phyloP scores from a whole-genome alignment of 2,329 filamentous ascomycete genomes.

The Monilinia fructigena region DNA sequence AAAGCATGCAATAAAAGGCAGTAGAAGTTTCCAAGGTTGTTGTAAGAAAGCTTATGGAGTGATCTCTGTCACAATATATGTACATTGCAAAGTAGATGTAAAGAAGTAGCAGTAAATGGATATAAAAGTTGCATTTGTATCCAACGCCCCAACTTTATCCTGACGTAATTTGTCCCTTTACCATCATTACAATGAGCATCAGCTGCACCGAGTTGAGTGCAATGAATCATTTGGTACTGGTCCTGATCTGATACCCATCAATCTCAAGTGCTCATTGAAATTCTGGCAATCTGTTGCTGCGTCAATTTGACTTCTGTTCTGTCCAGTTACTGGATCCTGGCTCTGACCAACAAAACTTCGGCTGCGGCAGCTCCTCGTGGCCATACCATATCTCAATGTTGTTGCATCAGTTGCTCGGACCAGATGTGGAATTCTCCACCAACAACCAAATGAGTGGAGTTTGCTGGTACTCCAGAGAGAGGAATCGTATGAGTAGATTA shows the following conservation, averaged over 20 bases:
- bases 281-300: slow-evolving; percentile 69
- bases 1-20: no score
- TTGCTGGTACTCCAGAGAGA: slow-evolving; percentile 57
- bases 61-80: not conserved
- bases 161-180: not conserved
- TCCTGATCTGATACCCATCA: slow-evolving; percentile 61
- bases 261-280: slow-evolving; percentile 69
- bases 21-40: no score
- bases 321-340: slow-evolving; percentile 57
- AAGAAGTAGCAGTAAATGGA: not conserved
- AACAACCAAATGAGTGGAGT: slow-evolving; percentile 65
- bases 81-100: slow-evolving; percentile 9
- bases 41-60: not conserved
- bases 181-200: slow-evolving; percentile 42
- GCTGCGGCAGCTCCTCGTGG: slow-evolving; percentile 71
- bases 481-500: slow-evolving; percentile 80
- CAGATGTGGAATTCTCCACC: slow-evolving; percentile 82
- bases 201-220: slow-evolving; percentile 59
- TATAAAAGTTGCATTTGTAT: not conserved
- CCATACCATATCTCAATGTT: slow-evolving; percentile 78
- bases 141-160: not conserved
- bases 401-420: slow-evolving; percentile 75
- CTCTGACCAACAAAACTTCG: slow-evolving; percentile 80
- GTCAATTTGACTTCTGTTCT: slow-evolving; percentile 69
- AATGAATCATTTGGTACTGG: slow-evolving; percentile 73